Evolutionary conservation across 805 yeast genomes (phyloP).

Genomic region (Teunomyces aglyptinius): DNA sequence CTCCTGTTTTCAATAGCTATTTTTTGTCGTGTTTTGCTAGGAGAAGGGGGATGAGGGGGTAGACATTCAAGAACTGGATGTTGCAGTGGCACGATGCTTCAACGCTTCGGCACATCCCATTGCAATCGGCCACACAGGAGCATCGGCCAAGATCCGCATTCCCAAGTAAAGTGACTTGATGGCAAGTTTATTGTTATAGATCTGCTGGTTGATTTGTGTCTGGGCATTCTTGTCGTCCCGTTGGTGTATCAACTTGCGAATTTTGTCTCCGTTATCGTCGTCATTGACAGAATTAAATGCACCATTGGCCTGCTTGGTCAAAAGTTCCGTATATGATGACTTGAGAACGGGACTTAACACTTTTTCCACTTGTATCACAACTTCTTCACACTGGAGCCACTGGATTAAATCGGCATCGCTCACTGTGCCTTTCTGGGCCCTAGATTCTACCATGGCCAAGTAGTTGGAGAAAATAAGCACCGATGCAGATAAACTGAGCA

Average conservation of each 20-base stretch:
- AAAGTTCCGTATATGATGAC: slow-evolving; percentile 54
- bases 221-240: slow-evolving; percentile 30
- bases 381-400: slow-evolving; percentile 63
- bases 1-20: background rate
- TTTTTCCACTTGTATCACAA: slow-evolving; percentile 59
- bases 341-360: slow-evolving; percentile 54
- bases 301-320: slow-evolving; percentile 58
- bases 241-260: slow-evolving; percentile 9
- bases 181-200: slow-evolving; percentile 49
- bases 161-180: slow-evolving; percentile 63
- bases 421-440: slow-evolving; percentile 14
- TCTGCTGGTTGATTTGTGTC: slow-evolving; percentile 45
- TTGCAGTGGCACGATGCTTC: slow-evolving; percentile 47
- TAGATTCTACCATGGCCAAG: slow-evolving; percentile 51
- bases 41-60: no score
- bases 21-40: background rate
- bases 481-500: slow-evolving; percentile 67
- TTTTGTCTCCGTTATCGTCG: slow-evolving; percentile 8
- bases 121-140: slow-evolving; percentile 85
- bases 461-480: slow-evolving; percentile 63
- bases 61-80: background rate
- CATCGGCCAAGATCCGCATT: slow-evolving; percentile 74
- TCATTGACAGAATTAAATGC: slow-evolving; percentile 41
- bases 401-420: slow-evolving; percentile 15
- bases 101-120: slow-evolving; percentile 77